These are phyloP conservation scores for Rhizopogon vulgaris DNA, from an alignment of 768 basidiomycete genomes.

Conservation along the genomic window DNA sequence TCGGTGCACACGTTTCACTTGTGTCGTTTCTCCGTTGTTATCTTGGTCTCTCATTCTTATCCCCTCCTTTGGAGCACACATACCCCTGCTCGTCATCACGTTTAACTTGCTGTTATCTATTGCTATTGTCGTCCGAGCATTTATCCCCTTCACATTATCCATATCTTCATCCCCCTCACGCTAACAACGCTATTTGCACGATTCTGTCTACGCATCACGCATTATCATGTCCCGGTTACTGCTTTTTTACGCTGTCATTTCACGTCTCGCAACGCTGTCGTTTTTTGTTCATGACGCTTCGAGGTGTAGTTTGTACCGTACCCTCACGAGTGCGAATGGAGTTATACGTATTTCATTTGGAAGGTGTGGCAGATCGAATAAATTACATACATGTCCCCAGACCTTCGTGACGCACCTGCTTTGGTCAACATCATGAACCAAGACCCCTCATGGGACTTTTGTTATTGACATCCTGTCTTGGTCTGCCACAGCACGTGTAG, in stretches of 20 bases:
- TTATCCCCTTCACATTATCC: background rate
- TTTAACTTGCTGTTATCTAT: conserved; percentile 29
- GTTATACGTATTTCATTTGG: too few species aligned
- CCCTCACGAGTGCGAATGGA: background rate
- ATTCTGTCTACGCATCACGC: conserved; percentile 1
- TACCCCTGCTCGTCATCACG: conserved; percentile 15
- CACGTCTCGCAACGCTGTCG: background rate
- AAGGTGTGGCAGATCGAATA: too few species aligned
- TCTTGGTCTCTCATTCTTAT: conserved; percentile 14
- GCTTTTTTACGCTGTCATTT: background rate
- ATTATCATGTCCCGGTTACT: background rate
- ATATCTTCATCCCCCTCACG: background rate
- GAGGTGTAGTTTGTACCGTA: background rate
- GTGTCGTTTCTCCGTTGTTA: conserved; percentile 17
- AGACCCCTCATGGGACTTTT: background rate
- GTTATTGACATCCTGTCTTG: background rate
- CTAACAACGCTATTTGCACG: background rate
- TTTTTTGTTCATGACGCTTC: background rate
- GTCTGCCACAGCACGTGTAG: conserved; percentile 13
- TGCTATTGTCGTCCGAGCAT: conserved; percentile 21
- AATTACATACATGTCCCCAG: too few species aligned
- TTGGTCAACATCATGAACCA: too few species aligned
- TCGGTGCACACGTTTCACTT: conserved; percentile 1
- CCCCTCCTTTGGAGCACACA: conserved; percentile 4
- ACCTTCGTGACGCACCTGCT: too few species aligned